Base-by-base conservation (phyloP, 163 green algal species). In the Scenedesmus sp. region DNA sequence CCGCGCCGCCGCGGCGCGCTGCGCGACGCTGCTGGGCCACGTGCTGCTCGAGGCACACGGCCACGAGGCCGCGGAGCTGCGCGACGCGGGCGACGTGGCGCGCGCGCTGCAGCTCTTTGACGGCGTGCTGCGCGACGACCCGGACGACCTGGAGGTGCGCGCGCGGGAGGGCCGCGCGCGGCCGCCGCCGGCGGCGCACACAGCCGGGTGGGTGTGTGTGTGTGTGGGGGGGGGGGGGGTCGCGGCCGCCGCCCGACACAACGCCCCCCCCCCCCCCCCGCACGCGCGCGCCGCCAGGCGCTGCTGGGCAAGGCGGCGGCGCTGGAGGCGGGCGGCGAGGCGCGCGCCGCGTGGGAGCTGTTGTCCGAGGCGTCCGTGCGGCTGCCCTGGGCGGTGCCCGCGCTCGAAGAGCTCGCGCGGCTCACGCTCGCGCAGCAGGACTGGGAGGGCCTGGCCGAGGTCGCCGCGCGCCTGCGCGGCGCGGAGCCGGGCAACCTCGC, bases 381-480 rank as follows among this genome's bases (percentile, higher is more conserved):
- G 48, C 87, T 86, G 77, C 60, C 76, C 28, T 93, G 87, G 86
- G 92, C 92, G 76, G 70, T 91, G 58, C 84, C 88, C 1, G 82
- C 84, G 3, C 75, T 91, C n/a, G 71, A 86, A 54, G 90, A 95
- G 82, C 60, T 70, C 47, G 65, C 75, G 28, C 79, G 83, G 22
- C 67, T 93, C 64, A 81, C 90, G 33, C 80, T 93, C 70, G 71
- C 54, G 60, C 34, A 79, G 36, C 82, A 83, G 26, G 89, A 95
- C 76, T 93, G 90, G 89, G 89, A 93, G 36, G 83, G 88, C 54
- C 86, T 85, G 29, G 36, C 83, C 42, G 88, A 91, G 50, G 62
- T 72, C 22, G 31, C 66, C 2, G 47, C 44, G 5, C 74, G 70
- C 9, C 72, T 94, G 39, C 82, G 91, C 54, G 34, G 82, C 50